Conservation (phyloP, 1,284 basidiomycete genomes). For the Marasmius oreades region DNA sequence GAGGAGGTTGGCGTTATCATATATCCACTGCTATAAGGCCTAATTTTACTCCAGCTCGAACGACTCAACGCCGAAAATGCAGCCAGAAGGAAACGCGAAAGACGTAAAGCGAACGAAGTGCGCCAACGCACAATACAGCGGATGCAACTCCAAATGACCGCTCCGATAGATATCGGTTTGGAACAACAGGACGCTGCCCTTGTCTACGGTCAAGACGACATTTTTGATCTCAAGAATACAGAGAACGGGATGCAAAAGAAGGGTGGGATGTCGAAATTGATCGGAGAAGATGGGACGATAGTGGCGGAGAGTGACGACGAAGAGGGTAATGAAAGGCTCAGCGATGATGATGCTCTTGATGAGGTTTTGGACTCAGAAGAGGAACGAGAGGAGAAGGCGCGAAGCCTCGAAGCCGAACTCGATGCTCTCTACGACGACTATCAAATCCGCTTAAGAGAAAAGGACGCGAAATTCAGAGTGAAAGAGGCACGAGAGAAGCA, state of each 20-base stretch:
- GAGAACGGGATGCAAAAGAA: slow-evolving; percentile 47
- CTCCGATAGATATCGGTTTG: slow-evolving; percentile 92
- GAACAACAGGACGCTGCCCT: slow-evolving; percentile 79
- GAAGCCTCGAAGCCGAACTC: slow-evolving; percentile 78
- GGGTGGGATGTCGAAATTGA: slow-evolving; percentile 41
- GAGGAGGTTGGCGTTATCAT: slow-evolving; percentile 61
- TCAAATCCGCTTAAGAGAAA: slow-evolving; percentile 76
- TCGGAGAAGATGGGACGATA: slow-evolving; percentile 49
- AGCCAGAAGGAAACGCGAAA: slow-evolving; percentile 77
- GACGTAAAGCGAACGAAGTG: slow-evolving; percentile 87
- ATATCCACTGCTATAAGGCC: slow-evolving; percentile 3
- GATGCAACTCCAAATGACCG: slow-evolving; percentile 97
- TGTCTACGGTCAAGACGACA: slow-evolving; percentile 69
- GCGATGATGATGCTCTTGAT: slow-evolving; percentile 35
- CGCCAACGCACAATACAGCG: slow-evolving; percentile 87
- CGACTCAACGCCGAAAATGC: slow-evolving; percentile 78
- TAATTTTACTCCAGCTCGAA: slow-evolving; percentile 57
- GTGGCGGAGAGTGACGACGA: slow-evolving; percentile 41
- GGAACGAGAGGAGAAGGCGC: slow-evolving; percentile 63
- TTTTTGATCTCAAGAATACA: slow-evolving; percentile 79
- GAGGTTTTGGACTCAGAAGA: slow-evolving; percentile 65
- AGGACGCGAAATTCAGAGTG: slow-evolving; percentile 89
- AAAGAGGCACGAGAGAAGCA: slow-evolving; percentile 80
- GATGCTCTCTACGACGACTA: slow-evolving; percentile 91
- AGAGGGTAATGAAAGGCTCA: slow-evolving; percentile 40